Percentiles rank a stretch among this genome's conserved stretches.
These are phyloP conservation scores for Myxozyma neotropica DNA, from an alignment of 805 yeast species.

Conservation along the genomic window DNA sequence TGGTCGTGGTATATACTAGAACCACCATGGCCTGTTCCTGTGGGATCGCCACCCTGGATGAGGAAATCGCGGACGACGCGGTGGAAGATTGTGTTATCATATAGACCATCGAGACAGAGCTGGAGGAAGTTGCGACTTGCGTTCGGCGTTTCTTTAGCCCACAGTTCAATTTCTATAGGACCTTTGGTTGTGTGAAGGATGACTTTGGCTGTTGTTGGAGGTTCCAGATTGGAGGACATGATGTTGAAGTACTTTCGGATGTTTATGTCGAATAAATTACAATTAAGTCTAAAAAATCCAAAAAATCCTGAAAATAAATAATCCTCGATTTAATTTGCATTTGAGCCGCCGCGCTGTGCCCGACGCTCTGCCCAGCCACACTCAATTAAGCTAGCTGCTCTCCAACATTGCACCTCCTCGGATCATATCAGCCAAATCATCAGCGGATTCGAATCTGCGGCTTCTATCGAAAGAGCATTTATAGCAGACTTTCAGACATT, in stretches of 20 bases:
- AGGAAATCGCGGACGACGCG: conserved; percentile 45
- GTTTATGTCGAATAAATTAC: not conserved
- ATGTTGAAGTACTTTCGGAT: not conserved
- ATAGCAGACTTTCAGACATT: too few species aligned
- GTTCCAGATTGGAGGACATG: conserved; percentile 46
- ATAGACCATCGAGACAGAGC: conserved; percentile 50
- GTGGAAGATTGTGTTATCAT: conserved; percentile 48
- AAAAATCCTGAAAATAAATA: too few species aligned
- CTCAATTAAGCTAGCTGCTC: too few species aligned
- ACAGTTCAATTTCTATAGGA: conserved; percentile 58
- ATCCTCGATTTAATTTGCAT: too few species aligned
- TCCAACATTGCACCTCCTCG: too few species aligned
- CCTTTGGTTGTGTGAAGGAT: conserved; percentile 61
- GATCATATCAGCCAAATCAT: too few species aligned
- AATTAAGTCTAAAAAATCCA: not conserved
- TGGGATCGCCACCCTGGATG: conserved; percentile 47
- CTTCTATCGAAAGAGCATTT: not conserved
- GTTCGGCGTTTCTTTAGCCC: conserved; percentile 68
- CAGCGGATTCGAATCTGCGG: not conserved
- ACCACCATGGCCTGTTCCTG: conserved; percentile 42
- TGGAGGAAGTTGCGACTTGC: conserved; percentile 54
- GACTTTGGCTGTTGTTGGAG: conserved; percentile 64
- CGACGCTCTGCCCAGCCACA: not conserved
- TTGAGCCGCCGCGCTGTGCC: too few species aligned
- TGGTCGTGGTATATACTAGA: conserved; percentile 36